phyloP scores from a whole-genome alignment of 208 protist genomes.

The Leishmania amazonensis region DNA sequence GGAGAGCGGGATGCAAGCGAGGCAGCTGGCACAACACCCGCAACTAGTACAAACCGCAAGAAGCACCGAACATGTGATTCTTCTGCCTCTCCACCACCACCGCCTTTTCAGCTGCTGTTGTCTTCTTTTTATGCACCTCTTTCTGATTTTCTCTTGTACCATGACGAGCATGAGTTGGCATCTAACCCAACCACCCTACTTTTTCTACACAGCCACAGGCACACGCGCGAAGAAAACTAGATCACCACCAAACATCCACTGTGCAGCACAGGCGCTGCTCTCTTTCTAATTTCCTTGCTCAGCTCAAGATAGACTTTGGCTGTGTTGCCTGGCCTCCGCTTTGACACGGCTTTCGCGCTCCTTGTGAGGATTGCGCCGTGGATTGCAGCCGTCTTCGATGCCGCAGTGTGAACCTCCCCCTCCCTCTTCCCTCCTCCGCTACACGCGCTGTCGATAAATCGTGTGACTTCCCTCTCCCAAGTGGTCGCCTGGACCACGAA shows the following conservation, averaged over 20 bases:
- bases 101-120: not conserved
- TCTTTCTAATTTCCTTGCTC: not conserved
- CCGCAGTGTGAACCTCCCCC: not conserved
- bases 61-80: too few species aligned
- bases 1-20: too few species aligned
- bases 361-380: not conserved
- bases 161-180: not conserved
- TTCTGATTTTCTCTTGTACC: not conserved
- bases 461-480: not conserved
- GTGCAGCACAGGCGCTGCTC: not conserved
- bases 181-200: not conserved
- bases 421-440: not conserved
- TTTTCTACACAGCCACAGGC: not conserved
- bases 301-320: not conserved
- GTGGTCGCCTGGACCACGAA: not conserved
- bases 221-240: not conserved
- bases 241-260: not conserved
- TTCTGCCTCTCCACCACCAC: too few species aligned
- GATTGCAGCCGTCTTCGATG: not conserved
- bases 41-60: too few species aligned
- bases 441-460: not conserved
- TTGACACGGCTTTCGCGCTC: not conserved
- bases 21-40: too few species aligned
- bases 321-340: not conserved
- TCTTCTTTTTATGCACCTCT: not conserved